Evolutionary conservation across 2,329 filamentous ascomycete species (phyloP), one percentile per base, ranked within the genome.

Genomic region (Cytospora piceae): DNA sequence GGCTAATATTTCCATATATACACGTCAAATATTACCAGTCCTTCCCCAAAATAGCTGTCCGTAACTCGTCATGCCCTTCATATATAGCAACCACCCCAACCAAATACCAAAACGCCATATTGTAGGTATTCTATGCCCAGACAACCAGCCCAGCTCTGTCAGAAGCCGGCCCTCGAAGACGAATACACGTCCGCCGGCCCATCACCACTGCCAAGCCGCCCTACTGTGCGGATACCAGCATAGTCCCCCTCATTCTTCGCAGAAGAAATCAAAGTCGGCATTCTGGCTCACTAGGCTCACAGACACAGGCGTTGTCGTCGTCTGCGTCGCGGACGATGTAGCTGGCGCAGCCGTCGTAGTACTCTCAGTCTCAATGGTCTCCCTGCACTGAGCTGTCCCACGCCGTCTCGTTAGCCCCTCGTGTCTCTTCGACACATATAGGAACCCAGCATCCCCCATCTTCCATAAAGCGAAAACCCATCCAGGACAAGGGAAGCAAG

Each of bases 191-290:
- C 42, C 20, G 42, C 20, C 15, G 39, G 8, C 8, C 20, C n/a
- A 46, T 46, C n/a, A 9, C 2, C 42, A 46, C n/a, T 2, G 2
- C 8, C 20, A 5, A 46, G 4, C n/a, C n/a, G 8, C 9, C 7
- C 15, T 29, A 29, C 27, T 29, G 34, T 37, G 2, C 32, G 8
- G 32, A 12, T 34, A 34, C 8, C 32, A 12, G 3, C 9, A 22
- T 9, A 4, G 46, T 14, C n/a, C n/a, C 39, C 51, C 29, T 61
- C 54, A 67, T 24, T 51, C 57, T 57, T 64, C 58, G 70, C 81
- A 83, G 67, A 82, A 82, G 67, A 79, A 79, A 64, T 82, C 78
- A 67, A 82, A 82, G 27, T 82, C 73, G 34, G 75, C 76, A 60
- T 78, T 77, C 9, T 78, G 77, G 63, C 76, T 79, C 37, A 77